Evolutionary conservation across 2,329 filamentous ascomycete species (phyloP).

Genomic region (Fusarium graminum): DNA sequence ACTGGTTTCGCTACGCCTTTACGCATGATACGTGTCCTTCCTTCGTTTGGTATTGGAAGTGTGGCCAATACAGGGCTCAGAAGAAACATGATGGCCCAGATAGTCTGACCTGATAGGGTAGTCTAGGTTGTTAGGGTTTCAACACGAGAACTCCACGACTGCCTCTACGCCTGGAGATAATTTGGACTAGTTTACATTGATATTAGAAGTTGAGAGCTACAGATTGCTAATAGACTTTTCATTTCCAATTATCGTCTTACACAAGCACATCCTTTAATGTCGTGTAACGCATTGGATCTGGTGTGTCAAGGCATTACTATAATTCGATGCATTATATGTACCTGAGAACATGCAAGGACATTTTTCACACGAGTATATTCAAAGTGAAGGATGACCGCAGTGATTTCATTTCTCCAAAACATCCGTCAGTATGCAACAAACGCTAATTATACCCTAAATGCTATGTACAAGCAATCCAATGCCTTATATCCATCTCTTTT

Average conservation of each 20-base stretch:
- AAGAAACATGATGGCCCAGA: constrained; percentile 37
- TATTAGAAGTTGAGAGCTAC: neutral
- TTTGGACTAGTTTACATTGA: neutral
- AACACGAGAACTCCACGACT: constrained; percentile 33
- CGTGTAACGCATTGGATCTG: too few species aligned
- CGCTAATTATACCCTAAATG: constrained; percentile 25
- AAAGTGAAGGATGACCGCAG: neutral
- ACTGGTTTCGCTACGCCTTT: constrained; percentile 41
- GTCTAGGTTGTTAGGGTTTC: constrained; percentile 26
- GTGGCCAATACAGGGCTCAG: constrained; percentile 46
- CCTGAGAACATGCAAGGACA: neutral
- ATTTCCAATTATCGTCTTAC: too few species aligned
- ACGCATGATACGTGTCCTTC: constrained; percentile 43
- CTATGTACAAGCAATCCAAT: constrained; percentile 11
- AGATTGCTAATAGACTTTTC: neutral
- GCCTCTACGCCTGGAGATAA: constrained; percentile 36
- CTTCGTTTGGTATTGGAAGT: constrained; percentile 44
- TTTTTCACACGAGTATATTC: neutral
- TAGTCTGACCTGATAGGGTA: constrained; percentile 13
- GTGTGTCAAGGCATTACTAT: too few species aligned
- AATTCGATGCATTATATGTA: too few species aligned
- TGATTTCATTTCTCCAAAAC: constrained; percentile 12
- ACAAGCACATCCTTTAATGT: neutral
- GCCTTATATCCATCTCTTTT: neutral
- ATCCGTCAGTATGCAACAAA: constrained; percentile 24